A percentile compares a stretch with the other conserved stretches of the same genome.
phyloP scores from a whole-genome alignment of 495 filamentous ascomycete species.

The Talaromyces nanjingensis region DNA sequence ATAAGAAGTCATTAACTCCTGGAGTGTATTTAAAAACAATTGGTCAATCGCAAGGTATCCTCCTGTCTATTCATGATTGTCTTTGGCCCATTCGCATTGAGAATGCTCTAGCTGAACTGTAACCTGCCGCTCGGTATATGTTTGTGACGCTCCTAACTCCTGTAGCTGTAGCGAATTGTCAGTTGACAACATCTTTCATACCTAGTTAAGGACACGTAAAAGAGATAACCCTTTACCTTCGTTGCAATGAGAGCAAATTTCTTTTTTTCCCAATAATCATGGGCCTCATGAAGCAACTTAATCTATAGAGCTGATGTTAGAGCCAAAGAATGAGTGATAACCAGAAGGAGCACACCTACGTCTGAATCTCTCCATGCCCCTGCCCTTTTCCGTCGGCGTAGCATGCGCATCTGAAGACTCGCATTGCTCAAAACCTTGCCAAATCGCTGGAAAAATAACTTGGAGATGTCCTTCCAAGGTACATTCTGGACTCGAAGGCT shows the following conservation, averaged over 20 bases:
- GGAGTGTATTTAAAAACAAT: not conserved
- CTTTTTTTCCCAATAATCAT: not conserved
- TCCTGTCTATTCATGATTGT: not conserved
- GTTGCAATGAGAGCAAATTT: not conserved
- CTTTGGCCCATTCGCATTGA: not conserved
- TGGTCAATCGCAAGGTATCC: not conserved
- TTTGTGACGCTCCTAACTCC: conserved; percentile 27
- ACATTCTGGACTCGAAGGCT: conserved; percentile 58
- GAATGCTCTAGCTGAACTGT: conserved; percentile 24
- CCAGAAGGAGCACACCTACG: not conserved
- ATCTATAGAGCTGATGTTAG: not conserved
- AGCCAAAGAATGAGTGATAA: not conserved
- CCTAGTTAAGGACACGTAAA: not conserved
- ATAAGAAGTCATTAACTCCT: no score
- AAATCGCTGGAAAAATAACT: conserved; percentile 52
- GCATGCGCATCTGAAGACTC: conserved; percentile 65
- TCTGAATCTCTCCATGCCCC: conserved; percentile 50
- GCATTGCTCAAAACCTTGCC: conserved; percentile 60
- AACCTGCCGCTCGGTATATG: conserved; percentile 31
- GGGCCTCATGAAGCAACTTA: not conserved
- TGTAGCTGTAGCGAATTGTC: conserved; percentile 23
- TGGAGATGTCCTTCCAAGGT: conserved; percentile 62
- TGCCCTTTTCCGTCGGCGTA: conserved; percentile 55
- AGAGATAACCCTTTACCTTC: not conserved
- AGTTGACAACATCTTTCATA: not conserved